Percentiles rank a stretch among this genome's conserved stretches.
Evolutionary conservation across 1,284 basidiomycete species (phyloP).

Genomic region (Amylostereum areolatum): DNA sequence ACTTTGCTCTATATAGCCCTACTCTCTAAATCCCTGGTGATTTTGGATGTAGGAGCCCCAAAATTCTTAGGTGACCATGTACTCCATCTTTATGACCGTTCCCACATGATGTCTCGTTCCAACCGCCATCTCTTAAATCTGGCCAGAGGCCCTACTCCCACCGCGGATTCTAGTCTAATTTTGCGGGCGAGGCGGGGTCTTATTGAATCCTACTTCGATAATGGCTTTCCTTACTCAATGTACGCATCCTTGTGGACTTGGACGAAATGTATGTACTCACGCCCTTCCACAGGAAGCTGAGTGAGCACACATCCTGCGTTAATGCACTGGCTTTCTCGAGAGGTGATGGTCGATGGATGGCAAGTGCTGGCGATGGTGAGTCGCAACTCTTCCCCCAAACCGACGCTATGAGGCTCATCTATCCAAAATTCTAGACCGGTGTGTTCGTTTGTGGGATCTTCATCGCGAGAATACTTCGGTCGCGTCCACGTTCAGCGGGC

Average conservation of each 20-base stretch:
- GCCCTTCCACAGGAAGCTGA: slow-evolving; percentile 5
- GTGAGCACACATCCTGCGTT: slow-evolving; percentile 59
- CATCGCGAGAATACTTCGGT: slow-evolving; percentile 48
- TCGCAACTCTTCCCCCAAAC: background rate
- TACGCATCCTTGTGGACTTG: too few relatives aligned
- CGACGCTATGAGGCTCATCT: background rate
- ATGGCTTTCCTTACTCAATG: slow-evolving; percentile 43
- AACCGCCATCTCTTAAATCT: background rate
- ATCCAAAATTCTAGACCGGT: slow-evolving; percentile 39
- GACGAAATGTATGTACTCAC: background rate
- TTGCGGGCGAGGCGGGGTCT: slow-evolving; percentile 1
- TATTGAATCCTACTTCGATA: slow-evolving; percentile 13
- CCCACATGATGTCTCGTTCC: too few relatives aligned
- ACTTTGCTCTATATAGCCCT: too few relatives aligned
- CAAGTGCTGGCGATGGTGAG: slow-evolving; percentile 73
- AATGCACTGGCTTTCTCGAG: slow-evolving; percentile 64
- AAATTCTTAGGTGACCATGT: too few relatives aligned
- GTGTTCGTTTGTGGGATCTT: slow-evolving; percentile 65
- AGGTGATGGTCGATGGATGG: slow-evolving; percentile 59
- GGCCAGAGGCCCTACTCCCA: background rate
- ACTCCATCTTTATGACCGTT: too few relatives aligned
- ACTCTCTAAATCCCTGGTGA: too few relatives aligned
- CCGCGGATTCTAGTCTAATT: background rate
- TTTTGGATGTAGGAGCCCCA: too few relatives aligned
- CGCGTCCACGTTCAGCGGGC: slow-evolving; percentile 48